phyloP scores from a whole-genome alignment of 169 alveolate genomes.

The Cyclospora cayetanensis region DNA sequence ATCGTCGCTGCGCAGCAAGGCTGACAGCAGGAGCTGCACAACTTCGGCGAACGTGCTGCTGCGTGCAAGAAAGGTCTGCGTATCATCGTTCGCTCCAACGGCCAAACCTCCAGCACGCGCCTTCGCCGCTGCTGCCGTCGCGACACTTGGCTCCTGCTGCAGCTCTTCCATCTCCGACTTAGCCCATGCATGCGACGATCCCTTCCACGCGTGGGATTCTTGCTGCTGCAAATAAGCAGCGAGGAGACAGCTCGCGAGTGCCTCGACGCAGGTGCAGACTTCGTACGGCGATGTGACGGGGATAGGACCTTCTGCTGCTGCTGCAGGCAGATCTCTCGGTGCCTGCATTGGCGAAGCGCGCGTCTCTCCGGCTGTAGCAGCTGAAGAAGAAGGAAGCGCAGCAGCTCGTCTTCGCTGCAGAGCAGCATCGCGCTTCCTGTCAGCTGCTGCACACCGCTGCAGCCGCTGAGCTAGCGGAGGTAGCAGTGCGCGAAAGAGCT shows the following conservation, averaged over 20 bases:
- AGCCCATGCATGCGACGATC: neutral
- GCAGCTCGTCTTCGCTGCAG: neutral
- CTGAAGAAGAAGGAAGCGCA: neutral
- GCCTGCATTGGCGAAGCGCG: neutral
- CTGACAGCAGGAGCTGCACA: neutral
- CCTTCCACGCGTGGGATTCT: neutral
- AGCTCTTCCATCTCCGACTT: neutral
- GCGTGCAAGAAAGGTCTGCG: neutral
- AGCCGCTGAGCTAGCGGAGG: constrained; percentile 6
- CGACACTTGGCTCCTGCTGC: neutral
- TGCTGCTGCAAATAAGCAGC: neutral
- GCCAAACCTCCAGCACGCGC: neutral
- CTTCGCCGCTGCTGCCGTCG: neutral
- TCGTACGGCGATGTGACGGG: neutral
- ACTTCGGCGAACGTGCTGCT: neutral
- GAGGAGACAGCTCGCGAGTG: neutral
- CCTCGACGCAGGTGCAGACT: constrained; percentile 3
- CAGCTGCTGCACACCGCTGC: constrained; percentile 21
- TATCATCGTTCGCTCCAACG: neutral
- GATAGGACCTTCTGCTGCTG: neutral
- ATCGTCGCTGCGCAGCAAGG: neutral
- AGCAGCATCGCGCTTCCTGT: neutral
- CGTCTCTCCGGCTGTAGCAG: neutral
- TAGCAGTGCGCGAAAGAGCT: neutral
- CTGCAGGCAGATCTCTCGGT: neutral